These are phyloP conservation scores for Nephelium lappaceum DNA, from an alignment of 345 rosid genomes.

Conservation along the genomic window DNA sequence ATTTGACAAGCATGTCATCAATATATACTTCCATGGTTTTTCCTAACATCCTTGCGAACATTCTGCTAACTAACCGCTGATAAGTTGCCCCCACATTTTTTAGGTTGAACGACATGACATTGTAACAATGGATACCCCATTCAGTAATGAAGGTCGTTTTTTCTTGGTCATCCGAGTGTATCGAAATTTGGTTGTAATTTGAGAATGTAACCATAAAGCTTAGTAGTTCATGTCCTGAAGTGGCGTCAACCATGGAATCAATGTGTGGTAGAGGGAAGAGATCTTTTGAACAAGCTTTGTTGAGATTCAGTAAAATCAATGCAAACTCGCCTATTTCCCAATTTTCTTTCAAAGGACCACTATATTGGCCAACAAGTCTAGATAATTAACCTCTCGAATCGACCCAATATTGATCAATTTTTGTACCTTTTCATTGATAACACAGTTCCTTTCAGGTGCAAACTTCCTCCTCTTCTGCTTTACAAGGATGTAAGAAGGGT, in stretches of 20 bases:
- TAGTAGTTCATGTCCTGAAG: not conserved
- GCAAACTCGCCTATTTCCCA: not conserved
- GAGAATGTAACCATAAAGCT: not conserved
- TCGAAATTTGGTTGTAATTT: not conserved
- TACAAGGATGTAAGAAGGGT: not conserved
- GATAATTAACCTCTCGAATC: not conserved
- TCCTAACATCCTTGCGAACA: not conserved
- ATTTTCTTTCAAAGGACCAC: no score
- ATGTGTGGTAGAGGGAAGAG: not conserved
- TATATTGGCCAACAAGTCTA: not conserved
- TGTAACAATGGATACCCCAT: no score
- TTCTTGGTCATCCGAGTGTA: not conserved
- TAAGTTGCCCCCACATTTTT: no score
- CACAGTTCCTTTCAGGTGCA: not conserved
- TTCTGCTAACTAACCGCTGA: not conserved
- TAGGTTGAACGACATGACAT: no score
- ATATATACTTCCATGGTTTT: not conserved
- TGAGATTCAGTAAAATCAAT: not conserved
- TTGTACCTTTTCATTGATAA: not conserved
- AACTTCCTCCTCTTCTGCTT: not conserved
- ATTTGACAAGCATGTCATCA: not conserved
- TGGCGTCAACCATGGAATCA: not conserved
- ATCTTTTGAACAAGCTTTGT: not conserved
- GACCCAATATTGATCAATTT: not conserved
- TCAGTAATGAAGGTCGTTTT: no score